phyloP scores from a whole-genome alignment of 2,329 filamentous ascomycete species.

The Scorias spongiosa region DNA sequence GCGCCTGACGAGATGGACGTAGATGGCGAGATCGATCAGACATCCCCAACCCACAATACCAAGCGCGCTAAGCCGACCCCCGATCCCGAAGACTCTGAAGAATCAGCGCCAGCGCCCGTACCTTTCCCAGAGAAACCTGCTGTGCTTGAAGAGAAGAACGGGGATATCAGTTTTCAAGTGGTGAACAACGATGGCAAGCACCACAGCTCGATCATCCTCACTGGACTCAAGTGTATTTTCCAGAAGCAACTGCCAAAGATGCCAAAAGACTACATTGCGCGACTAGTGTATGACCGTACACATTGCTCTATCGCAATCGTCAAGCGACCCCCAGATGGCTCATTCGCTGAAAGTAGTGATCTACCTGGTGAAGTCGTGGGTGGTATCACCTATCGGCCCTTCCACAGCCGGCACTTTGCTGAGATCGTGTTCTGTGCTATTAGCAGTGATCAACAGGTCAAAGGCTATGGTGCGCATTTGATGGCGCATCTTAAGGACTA shows the following conservation, averaged over 20 bases:
- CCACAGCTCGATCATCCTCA: conserved; percentile 85
- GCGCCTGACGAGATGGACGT: conserved; percentile 44
- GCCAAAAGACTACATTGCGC: conserved; percentile 97
- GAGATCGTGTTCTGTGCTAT: conserved; percentile 99
- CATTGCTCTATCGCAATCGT: conserved; percentile 95
- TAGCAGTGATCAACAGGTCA: conserved; percentile 94
- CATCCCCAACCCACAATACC: conserved; percentile 5
- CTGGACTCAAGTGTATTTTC: conserved; percentile 92
- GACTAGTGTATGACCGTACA: conserved; percentile 91
- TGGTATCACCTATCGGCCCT: conserved; percentile 91
- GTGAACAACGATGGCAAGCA: conserved; percentile 89
- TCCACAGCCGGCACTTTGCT: conserved; percentile 81
- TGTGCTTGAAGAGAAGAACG: conserved; percentile 81
- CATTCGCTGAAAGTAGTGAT: conserved; percentile 13
- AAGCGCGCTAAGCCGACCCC: conserved; percentile 23
- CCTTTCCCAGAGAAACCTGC: conserved; percentile 90
- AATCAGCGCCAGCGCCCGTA: conserved; percentile 40
- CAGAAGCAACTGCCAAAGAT: conserved; percentile 98
- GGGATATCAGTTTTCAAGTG: conserved; percentile 91
- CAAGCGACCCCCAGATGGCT: conserved; percentile 59
- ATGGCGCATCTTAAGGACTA: conserved; percentile 98
- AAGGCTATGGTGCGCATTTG: conserved; percentile 91
- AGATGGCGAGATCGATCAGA: not conserved
- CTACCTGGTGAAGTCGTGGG: conserved; percentile 34
- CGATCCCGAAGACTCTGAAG: conserved; percentile 22